phyloP scores from a whole-genome alignment of 176 grass and related monocot genomes.

The Musa beccarii region DNA sequence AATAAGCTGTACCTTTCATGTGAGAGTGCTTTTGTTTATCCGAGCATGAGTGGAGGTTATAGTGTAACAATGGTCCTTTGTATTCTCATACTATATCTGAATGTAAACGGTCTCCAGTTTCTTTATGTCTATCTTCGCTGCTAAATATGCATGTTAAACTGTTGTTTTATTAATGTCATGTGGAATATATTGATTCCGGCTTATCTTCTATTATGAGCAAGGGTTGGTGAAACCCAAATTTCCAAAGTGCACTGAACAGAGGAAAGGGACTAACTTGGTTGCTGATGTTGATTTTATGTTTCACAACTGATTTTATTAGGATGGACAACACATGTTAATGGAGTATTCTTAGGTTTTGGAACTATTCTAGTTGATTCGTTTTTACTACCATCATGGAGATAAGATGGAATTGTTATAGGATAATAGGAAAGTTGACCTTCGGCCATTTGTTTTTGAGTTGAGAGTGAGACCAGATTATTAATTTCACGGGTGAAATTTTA shows the following conservation, averaged over 20 bases:
- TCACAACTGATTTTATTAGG: neutral
- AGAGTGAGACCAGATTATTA: too few species aligned
- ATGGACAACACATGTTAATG: too few species aligned
- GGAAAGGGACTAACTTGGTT: too few species aligned
- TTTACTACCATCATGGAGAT: neutral
- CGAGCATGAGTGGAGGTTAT: neutral
- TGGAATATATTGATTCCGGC: too few species aligned
- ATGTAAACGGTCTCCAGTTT: neutral
- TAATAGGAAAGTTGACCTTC: neutral
- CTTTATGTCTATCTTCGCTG: too few species aligned
- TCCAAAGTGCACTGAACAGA: too few species aligned
- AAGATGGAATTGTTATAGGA: neutral
- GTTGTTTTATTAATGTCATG: too few species aligned
- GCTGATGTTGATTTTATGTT: too few species aligned
- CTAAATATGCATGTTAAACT: too few species aligned
- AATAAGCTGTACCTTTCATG: neutral
- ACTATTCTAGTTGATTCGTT: neutral
- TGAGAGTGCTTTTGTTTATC: neutral
- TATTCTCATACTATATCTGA: neutral
- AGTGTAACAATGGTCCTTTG: neutral
- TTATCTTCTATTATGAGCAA: too few species aligned
- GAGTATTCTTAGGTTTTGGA: neutral
- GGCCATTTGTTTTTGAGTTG: neutral
- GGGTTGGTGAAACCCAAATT: too few species aligned
- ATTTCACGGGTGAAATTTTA: too few species aligned